These are phyloP conservation scores for Coemansia umbellata DNA, from an alignment of 192 early-diverging fungal species.

Conservation along the genomic window DNA sequence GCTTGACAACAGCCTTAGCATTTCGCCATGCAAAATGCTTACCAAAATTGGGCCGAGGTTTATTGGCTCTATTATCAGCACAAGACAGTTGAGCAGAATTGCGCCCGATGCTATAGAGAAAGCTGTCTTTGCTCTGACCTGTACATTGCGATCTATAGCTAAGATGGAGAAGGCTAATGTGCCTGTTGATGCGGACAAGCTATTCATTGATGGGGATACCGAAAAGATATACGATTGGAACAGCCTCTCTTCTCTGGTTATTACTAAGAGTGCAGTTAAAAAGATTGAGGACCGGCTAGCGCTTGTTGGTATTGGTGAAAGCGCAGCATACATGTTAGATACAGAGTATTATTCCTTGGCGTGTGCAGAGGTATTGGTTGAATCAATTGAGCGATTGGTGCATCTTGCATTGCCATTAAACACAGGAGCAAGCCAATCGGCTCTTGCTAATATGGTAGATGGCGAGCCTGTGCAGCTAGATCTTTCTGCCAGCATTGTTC, in stretches of 20 bases:
- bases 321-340: constrained; percentile 7
- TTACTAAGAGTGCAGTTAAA: constrained; percentile 9
- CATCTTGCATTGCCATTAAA: constrained; percentile 25
- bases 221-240: constrained; percentile 25
- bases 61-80: not conserved
- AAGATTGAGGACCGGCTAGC: constrained; percentile 15
- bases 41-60: not conserved
- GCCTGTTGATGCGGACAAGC: not conserved
- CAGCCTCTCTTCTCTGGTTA: not conserved
- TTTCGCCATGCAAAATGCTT: not conserved
- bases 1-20: constrained; percentile 4
- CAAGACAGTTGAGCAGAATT: no score
- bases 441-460: constrained; percentile 5
- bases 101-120: no score
- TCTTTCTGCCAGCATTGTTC: constrained; percentile 8
- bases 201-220: constrained; percentile 21
- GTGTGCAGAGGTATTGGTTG: constrained; percentile 30
- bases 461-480: constrained; percentile 9
- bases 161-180: not conserved
- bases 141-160: not conserved
- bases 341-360: not conserved
- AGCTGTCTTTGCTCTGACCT: not conserved
- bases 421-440: not conserved
- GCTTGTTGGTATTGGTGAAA: constrained; percentile 20
- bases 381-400: constrained; percentile 23